phyloP scores from a whole-genome alignment of 2,329 filamentous ascomycete genomes.

The Aspergillaceae sp. region DNA sequence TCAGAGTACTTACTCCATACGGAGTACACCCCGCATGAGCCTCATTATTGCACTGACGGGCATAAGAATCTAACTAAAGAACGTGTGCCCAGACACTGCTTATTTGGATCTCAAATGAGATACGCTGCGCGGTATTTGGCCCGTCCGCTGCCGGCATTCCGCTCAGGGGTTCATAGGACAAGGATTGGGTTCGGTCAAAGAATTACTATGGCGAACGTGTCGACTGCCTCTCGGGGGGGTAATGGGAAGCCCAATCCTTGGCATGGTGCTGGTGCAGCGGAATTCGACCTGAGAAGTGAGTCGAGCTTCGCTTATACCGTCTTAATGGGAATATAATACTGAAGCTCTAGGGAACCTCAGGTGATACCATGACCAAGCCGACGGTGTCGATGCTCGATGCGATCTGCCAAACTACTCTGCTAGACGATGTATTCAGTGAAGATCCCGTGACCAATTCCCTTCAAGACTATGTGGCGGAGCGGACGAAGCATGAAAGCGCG shows the following conservation, averaged over 20 bases:
- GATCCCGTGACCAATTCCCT: constrained; percentile 70
- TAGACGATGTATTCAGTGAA: constrained; percentile 77
- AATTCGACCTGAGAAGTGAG: constrained; percentile 49
- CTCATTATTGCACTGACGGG: background rate
- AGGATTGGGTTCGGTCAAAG: constrained; percentile 5
- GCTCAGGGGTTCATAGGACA: constrained; percentile 3
- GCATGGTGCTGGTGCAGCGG: constrained; percentile 43
- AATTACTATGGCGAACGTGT: constrained; percentile 14
- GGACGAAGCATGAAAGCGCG: constrained; percentile 66
- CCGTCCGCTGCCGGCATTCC: constrained; percentile 4
- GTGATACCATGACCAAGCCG: constrained; percentile 65
- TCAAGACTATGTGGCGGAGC: constrained; percentile 62
- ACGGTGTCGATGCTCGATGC: constrained; percentile 74
- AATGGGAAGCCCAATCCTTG: constrained; percentile 23
- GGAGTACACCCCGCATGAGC: no score
- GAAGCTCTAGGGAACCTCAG: constrained; percentile 24
- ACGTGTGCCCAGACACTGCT: background rate
- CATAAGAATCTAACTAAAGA: no score
- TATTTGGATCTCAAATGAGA: constrained; percentile 2
- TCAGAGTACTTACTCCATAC: no score
- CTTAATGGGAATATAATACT: background rate
- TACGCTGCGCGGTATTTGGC: constrained; percentile 7
- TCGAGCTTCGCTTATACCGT: background rate
- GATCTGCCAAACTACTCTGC: constrained; percentile 62
- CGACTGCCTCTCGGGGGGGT: constrained; percentile 9